Base-by-base conservation (phyloP, 768 basidiomycete species). In the Leucogyrophana mollusca region DNA sequence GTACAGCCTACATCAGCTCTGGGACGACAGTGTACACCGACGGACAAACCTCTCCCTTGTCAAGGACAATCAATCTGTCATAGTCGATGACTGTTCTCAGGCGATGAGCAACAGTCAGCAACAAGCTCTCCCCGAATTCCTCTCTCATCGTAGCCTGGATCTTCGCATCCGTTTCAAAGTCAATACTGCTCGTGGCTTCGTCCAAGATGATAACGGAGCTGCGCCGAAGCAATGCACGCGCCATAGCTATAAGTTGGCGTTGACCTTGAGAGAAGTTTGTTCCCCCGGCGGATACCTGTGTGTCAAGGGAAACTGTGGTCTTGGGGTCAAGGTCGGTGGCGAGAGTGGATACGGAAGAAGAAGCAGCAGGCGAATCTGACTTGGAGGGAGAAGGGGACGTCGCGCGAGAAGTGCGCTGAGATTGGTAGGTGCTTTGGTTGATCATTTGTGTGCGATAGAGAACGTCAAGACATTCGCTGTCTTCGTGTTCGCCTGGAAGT, bases 261-360 rank as follows among this genome's bases (percentile, higher is more conserved):
- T 97, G 93, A 9, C 94, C 94, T 49, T 93, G 90, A 1, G 90
- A 94, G 65, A 96, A 94, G 69, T 96, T 95, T 23, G 82, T 75
- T 0, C 93, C 93, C 0, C 92, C 92, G 1, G 89, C 76, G 1
- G 90, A 90, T 8, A 95, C 86, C 49, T 86, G 82, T 0, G 86
- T 89, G 16, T 89, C 82, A 3, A 95, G 73, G 1, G 80, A 74
- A 22, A 94, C 70, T 0, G 70, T 70, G 1, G 72, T 74, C 58
- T 79, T 85, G 23, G 56, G 44, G 17, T 87, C 86, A 2, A 74
- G 59, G 18, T 84, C 82, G 0, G 84, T 86, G 9, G 61, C 59
- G 3, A 57, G 45, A 0, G 73, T 65, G 2, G 73, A 74, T 0
- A 69, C 71, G 3, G 60, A 46, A 3, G 77, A 73, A 27, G 75